These are phyloP conservation scores for Cadophora gregata DNA, from an alignment of 2,329 filamentous ascomycete species.

Conservation along the genomic window DNA sequence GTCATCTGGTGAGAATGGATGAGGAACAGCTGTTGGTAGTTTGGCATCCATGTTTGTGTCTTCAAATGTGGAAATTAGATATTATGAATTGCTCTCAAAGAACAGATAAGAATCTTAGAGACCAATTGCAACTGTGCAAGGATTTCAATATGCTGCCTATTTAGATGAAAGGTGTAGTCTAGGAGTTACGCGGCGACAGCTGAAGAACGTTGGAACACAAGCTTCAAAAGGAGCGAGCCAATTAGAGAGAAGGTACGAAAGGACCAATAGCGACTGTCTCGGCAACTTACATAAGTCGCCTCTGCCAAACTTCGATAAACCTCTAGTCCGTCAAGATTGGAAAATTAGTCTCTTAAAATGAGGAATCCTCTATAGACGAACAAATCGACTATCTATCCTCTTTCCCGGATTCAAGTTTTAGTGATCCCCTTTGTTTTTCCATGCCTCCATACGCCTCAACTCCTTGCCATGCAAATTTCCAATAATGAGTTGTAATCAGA, in stretches of 20 bases:
- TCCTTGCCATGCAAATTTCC: constrained; percentile 31
- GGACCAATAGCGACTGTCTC: constrained; percentile 8
- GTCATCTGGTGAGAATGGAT: not conserved
- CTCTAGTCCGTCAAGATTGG: not conserved
- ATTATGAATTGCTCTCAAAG: not conserved
- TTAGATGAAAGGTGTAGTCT: not conserved
- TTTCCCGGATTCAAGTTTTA: not conserved
- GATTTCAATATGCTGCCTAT: not conserved
- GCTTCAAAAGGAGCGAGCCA: constrained; percentile 6
- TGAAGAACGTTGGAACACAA: not conserved
- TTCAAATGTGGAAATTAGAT: not conserved
- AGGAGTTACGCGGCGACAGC: not conserved
- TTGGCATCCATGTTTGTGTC: constrained; percentile 5
- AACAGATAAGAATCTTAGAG: not conserved
- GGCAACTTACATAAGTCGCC: constrained; percentile 14
- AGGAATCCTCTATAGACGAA: constrained; percentile 1
- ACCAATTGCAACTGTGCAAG: not conserved
- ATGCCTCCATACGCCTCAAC: constrained; percentile 25
- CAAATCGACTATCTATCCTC: constrained; percentile 10
- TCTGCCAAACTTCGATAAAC: not conserved
- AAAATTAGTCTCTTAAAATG: not conserved
- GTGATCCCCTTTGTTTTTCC: constrained; percentile 6
- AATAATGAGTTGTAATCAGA: constrained; percentile 28
- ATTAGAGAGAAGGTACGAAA: constrained; percentile 14
- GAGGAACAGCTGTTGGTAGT: constrained; percentile 7